Conservation (phyloP, 768 basidiomycete species). For the Termitomyces sp. region DNA sequence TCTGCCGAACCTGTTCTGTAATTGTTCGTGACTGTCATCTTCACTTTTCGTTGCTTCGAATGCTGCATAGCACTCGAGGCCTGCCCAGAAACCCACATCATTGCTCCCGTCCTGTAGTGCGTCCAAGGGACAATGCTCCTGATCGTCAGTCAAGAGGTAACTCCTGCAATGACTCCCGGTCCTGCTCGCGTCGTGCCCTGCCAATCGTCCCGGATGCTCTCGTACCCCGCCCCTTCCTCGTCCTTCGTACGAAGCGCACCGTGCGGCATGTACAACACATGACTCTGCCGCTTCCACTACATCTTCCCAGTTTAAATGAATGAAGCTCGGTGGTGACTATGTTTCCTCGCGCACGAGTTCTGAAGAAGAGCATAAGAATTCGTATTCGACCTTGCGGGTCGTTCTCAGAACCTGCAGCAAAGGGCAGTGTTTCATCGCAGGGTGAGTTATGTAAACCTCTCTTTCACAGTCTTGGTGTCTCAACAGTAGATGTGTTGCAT, state of each 20-base stretch:
- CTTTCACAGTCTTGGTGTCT: not conserved
- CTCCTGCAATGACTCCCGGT: not conserved
- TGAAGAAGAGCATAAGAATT: not conserved
- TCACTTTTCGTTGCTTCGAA: conserved; percentile 1
- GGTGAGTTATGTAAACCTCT: not conserved
- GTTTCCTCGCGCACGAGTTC: not conserved
- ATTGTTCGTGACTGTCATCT: not conserved
- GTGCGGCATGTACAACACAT: not conserved
- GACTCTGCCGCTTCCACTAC: conserved; percentile 7
- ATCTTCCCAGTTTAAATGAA: conserved; percentile 33
- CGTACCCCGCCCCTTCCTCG: not conserved
- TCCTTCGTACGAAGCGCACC: not conserved
- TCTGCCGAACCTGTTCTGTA: conserved; percentile 8
- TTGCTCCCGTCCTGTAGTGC: conserved; percentile 24
- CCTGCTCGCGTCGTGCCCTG: not conserved
- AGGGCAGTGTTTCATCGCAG: not conserved
- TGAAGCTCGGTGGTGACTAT: conserved; percentile 22
- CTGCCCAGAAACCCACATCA: conserved; percentile 31
- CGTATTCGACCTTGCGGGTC: not conserved
- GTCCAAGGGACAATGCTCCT: not conserved
- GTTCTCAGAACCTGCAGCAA: not conserved
- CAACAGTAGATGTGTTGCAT: not conserved
- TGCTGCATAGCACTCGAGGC: conserved; percentile 14
- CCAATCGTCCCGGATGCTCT: not conserved
- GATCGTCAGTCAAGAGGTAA: not conserved